These are phyloP conservation scores for Glycine tomentella DNA, from an alignment of 306 rosid genomes.

Conservation along the genomic window DNA sequence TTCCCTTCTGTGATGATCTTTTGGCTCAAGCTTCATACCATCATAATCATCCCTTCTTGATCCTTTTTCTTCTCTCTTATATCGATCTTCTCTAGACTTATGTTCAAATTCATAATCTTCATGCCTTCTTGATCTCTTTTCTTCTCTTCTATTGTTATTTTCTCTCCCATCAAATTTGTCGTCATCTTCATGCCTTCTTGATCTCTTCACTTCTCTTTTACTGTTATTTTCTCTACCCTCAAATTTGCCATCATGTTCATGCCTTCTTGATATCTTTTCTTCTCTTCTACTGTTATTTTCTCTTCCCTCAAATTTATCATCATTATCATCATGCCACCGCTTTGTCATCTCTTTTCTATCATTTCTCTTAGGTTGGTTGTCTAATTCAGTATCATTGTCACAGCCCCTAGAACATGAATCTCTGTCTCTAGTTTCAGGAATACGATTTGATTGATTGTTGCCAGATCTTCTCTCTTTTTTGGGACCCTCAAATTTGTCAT, in stretches of 20 bases:
- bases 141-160: conserved; percentile 56
- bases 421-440: conserved; percentile 51
- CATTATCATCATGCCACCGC: conserved; percentile 35
- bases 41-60: conserved; percentile 52
- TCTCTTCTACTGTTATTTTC: conserved; percentile 57
- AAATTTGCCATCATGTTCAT: conserved; percentile 48
- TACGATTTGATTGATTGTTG: conserved; percentile 42
- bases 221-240: conserved; percentile 52
- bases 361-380: conserved; percentile 50
- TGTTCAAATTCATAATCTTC: conserved; percentile 49
- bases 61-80: conserved; percentile 58
- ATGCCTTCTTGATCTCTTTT: conserved; percentile 54
- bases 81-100: conserved; percentile 48
- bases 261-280: conserved; percentile 55
- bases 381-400: conserved; percentile 46
- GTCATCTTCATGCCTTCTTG: conserved; percentile 49
- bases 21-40: conserved; percentile 50
- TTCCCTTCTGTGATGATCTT: conserved; percentile 60
- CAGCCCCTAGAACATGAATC: conserved; percentile 47
- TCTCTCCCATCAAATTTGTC: conserved; percentile 53
- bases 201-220: conserved; percentile 59
- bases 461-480: conserved; percentile 55
- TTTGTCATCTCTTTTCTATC: conserved; percentile 54
- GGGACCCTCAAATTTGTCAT: conserved; percentile 70
- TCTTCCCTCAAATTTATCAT: conserved; percentile 48